Base-by-base conservation (phyloP, 2,329 filamentous ascomycete genomes). In the Teratosphaeria zuluensis region DNA sequence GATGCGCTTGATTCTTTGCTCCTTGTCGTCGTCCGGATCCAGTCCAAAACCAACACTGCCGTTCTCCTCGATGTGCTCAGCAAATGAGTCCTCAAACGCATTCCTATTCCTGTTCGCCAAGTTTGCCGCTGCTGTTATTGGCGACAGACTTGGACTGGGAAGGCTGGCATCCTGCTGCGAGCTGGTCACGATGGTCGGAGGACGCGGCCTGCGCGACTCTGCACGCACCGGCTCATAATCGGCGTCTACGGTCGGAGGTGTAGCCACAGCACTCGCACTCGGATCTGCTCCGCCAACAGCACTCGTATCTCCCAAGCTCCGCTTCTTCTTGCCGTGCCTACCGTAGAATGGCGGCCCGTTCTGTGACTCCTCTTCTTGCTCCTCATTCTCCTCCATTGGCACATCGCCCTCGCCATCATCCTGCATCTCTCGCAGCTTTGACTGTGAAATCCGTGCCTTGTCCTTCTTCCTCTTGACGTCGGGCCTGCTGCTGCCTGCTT, bases 81-180 rank as follows among this genome's bases (percentile, higher is more conserved):
- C 64, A 57, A 72, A 72, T 2, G 69, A 71, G n/a, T 62, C 60
- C 48, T 72, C 69, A 54, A 71, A 70, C 2, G 65, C 62, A 57
- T 70, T 71, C 38, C 68, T 66, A 21, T 59, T 58, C 11, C 67
- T 66, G 48, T 67, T 66, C 16, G 76, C 69, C 19, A 79, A 69
- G 69, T 80, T 80, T 65, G 92, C 88, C 66, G 89, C 90, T 60
- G 95, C 83, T 5, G 92, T 95, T 46, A 87, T 84, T 3, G 94
- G 94, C 30, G 94, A 99, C 58, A 99, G 77, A 68, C 94, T 92
- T 35, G 94, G 94, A 72, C 94, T 99, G 56, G 94, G 94, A 62
- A 99, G 80, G 74, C 90, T 96, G 63, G 90, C 90, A 77, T 96
- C 92, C 71, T 94, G 89, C 46, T 87, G 85, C 58, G 85, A 84